Evolutionary conservation across 2,329 filamentous ascomycete genomes (phyloP).

Genomic region (Allantophomopsis cytisporea): DNA sequence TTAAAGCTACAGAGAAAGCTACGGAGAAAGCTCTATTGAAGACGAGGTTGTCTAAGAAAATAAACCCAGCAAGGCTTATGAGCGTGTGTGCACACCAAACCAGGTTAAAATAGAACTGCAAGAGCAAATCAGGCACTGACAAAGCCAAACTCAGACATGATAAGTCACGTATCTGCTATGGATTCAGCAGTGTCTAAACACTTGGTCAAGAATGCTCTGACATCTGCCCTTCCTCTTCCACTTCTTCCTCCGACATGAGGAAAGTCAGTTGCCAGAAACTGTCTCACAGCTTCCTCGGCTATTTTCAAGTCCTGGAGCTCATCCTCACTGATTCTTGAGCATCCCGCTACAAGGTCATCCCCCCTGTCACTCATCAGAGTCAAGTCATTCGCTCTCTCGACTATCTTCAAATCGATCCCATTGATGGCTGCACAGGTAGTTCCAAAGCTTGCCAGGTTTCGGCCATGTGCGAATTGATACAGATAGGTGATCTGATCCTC

Average conservation of each 20-base stretch:
- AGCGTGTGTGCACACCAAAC: no score
- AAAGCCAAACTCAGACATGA: no score
- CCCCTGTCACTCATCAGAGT: slow-evolving; percentile 53
- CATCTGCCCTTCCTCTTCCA: no score
- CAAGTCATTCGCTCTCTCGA: slow-evolving; percentile 65
- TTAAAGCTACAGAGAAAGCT: no score
- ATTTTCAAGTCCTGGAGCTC: slow-evolving; percentile 55
- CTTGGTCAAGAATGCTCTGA: no score
- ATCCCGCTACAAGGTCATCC: slow-evolving; percentile 64
- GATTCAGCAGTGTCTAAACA: no score
- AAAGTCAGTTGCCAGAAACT: slow-evolving; percentile 32
- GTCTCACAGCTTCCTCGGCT: slow-evolving; percentile 47
- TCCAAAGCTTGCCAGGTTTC: slow-evolving; percentile 72
- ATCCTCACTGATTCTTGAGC: slow-evolving; percentile 47
- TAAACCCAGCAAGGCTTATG: no score
- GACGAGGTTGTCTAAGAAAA: no score
- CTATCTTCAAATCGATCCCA: slow-evolving; percentile 58
- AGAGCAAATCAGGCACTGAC: no score
- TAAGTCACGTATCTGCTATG: no score
- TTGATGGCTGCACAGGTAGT: slow-evolving; percentile 78
- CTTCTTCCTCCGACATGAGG: slow-evolving; percentile 1
- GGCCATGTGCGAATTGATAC: slow-evolving; percentile 54
- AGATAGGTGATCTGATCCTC: slow-evolving; percentile 60
- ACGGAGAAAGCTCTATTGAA: no score
- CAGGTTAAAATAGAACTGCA: no score